These are phyloP conservation scores for Geotrichum carabidarum DNA, from an alignment of 1,139 yeast species.

Conservation along the genomic window DNA sequence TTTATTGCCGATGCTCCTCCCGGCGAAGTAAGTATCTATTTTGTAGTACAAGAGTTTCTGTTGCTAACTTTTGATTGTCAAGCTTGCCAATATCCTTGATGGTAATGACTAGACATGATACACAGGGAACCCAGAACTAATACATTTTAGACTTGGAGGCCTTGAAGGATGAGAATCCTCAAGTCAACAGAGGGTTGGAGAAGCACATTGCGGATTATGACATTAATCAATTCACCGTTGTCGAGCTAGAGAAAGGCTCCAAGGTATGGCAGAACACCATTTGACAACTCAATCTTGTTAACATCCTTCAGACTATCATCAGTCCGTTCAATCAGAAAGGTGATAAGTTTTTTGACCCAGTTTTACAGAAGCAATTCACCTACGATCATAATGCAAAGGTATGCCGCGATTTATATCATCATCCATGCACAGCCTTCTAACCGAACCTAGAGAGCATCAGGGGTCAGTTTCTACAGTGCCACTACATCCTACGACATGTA, in stretches of 20 bases:
- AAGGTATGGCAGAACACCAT: slow-evolving; percentile 21
- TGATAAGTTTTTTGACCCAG: slow-evolving; percentile 45
- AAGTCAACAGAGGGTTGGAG: slow-evolving; percentile 30
- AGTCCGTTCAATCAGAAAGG: slow-evolving; percentile 46
- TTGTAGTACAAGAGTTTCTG: slow-evolving; percentile 11
- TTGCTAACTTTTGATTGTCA: slow-evolving; percentile 24
- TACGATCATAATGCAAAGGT: slow-evolving; percentile 51
- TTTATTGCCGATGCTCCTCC: slow-evolving; percentile 52
- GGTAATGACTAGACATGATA: slow-evolving; percentile 21
- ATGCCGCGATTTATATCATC: slow-evolving; percentile 5
- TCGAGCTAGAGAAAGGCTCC: slow-evolving; percentile 33
- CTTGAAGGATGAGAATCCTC: slow-evolving; percentile 36
- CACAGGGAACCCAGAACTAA: neutral
- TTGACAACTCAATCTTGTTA: neutral
- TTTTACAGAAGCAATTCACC: slow-evolving; percentile 49
- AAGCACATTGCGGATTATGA: slow-evolving; percentile 44
- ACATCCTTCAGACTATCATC: slow-evolving; percentile 36
- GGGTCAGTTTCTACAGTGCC: slow-evolving; percentile 14
- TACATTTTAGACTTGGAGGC: slow-evolving; percentile 32
- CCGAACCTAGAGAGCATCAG: slow-evolving; percentile 19
- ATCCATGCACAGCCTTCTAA: neutral
- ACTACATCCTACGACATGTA: slow-evolving; percentile 17
- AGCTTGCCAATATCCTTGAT: slow-evolving; percentile 29
- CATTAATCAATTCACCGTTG: slow-evolving; percentile 41
- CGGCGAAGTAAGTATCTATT: slow-evolving; percentile 41